Base-by-base conservation (phyloP, 768 basidiomycete species). In the Podaxis sp. region DNA sequence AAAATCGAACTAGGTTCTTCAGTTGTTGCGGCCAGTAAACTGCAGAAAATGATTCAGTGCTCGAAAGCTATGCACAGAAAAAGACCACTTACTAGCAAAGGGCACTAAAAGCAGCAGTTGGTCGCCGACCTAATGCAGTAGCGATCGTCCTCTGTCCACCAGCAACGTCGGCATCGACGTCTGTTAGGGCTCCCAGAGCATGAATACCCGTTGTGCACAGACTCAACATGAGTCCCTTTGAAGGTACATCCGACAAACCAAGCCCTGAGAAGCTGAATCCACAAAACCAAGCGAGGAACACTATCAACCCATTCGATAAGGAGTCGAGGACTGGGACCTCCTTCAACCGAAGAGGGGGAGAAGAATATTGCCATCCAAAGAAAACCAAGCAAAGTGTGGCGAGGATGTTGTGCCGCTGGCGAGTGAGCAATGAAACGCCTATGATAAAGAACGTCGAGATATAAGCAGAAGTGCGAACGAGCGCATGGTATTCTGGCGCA, bases 271-370 rank as follows among this genome's bases (percentile, higher is more conserved):
- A 67, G 33, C 64, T 63, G 38, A 65, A 67, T 2, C 66, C 66
- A 60, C 64, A 65, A 41, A 67, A 65, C 66, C 64, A 67, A 20
- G 55, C 57, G 22, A 67, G 36, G 30, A 53, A 67, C 8, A 67
- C 64, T 28, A 67, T 60, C 37, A 58, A 58, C 2, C 64, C 66
- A 28, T 65, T 67, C 28, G 61, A 65, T 22, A 63, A 44, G 12
- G 62, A 67, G 28, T 67, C 66, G 26, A 65, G 4, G 10, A 65
- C 52, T 11, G 66, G 64, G 13, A 60, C 36, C 48, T 65, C 62
- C 48, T 67, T 67, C 36, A 67, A 30, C 24, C 66, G 66, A 20
- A 67, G 58, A 26, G 66, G 66, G 17, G 64, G 62, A 17, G 65
- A 57, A 10, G 66, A 64, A 54, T 67, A 65, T 20, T 67, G 64